A percentile compares a stretch with the other conserved stretches of the same genome.
phyloP scores from a whole-genome alignment of 768 basidiomycete genomes.

The Rhodotorula diobovata region DNA sequence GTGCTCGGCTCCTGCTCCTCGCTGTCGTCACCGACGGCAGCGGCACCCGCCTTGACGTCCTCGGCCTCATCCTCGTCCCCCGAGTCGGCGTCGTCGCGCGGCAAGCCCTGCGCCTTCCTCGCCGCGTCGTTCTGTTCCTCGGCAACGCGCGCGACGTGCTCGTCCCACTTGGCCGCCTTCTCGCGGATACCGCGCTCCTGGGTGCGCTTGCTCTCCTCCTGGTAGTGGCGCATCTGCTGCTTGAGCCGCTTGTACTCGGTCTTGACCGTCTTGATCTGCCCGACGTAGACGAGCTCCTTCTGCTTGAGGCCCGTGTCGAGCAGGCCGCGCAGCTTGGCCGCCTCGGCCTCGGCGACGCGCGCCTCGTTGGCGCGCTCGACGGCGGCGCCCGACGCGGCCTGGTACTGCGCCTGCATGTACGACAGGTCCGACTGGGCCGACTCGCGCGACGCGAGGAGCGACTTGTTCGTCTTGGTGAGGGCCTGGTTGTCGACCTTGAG shows the following conservation, averaged over 20 bases:
- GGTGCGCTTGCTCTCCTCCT: constrained; percentile 4
- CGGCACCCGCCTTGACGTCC: background rate
- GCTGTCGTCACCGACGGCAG: background rate
- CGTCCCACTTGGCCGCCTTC: constrained; percentile 37
- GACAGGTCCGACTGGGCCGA: constrained; percentile 26
- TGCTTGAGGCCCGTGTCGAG: constrained; percentile 32
- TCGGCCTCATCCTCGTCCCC: constrained; percentile 8
- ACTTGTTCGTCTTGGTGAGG: constrained; percentile 21
- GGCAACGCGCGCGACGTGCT: constrained; percentile 15
- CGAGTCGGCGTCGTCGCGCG: constrained; percentile 6
- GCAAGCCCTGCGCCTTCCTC: background rate
- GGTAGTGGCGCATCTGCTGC: constrained; percentile 6
- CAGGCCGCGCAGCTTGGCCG: constrained; percentile 8
- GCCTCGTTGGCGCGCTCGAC: constrained; percentile 35
- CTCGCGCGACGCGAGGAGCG: constrained; percentile 28
- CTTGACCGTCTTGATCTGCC: constrained; percentile 1
- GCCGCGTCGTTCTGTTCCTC: background rate
- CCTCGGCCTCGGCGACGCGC: constrained; percentile 28
- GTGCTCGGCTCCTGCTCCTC: background rate
- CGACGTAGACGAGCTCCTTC: constrained; percentile 19
- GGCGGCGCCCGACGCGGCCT: constrained; percentile 32
- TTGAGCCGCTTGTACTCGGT: constrained; percentile 2
- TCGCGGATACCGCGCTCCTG: constrained; percentile 1
- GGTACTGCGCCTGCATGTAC: constrained; percentile 38
- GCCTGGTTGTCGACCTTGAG: constrained; percentile 12